phyloP scores from a whole-genome alignment of 371 early-diverging fungal species.

The Haplosporangium sp. region DNA sequence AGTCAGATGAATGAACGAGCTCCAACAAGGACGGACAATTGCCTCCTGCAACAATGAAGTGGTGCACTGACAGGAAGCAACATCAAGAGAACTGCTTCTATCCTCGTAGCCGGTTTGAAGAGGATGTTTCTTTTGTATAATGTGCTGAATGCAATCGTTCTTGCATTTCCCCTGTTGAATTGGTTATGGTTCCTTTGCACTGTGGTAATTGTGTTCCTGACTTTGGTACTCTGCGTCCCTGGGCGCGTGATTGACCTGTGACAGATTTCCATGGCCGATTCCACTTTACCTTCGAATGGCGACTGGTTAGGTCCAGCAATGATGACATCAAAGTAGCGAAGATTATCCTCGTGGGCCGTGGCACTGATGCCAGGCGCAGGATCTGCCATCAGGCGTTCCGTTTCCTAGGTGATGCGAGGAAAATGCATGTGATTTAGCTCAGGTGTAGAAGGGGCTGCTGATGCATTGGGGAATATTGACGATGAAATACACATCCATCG shows the following conservation, averaged over 20 bases:
- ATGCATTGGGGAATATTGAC: too few species aligned
- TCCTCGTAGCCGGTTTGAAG: too few species aligned
- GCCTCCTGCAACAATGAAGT: neutral
- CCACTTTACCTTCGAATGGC: conserved; percentile 93
- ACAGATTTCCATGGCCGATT: neutral
- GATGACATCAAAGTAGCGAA: conserved; percentile 97
- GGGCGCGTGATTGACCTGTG: neutral
- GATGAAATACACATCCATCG: too few species aligned
- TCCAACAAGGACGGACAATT: too few species aligned
- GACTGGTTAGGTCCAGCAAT: conserved; percentile 97
- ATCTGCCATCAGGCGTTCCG: conserved; percentile 92
- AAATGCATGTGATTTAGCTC: neutral
- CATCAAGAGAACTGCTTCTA: too few species aligned
- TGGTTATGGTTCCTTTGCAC: neutral
- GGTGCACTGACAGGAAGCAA: neutral
- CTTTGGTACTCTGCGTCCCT: too few species aligned
- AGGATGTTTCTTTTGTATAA: neutral
- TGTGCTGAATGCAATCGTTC: neutral
- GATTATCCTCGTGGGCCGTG: conserved; percentile 92
- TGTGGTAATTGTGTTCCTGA: too few species aligned
- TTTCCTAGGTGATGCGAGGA: conserved; percentile 74
- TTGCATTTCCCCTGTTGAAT: neutral
- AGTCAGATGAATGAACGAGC: too few species aligned
- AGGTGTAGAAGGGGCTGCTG: too few species aligned
- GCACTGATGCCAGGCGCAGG: conserved; percentile 98